These are phyloP conservation scores for Candida dendrica DNA, from an alignment of 805 yeast genomes.

Conservation along the genomic window DNA sequence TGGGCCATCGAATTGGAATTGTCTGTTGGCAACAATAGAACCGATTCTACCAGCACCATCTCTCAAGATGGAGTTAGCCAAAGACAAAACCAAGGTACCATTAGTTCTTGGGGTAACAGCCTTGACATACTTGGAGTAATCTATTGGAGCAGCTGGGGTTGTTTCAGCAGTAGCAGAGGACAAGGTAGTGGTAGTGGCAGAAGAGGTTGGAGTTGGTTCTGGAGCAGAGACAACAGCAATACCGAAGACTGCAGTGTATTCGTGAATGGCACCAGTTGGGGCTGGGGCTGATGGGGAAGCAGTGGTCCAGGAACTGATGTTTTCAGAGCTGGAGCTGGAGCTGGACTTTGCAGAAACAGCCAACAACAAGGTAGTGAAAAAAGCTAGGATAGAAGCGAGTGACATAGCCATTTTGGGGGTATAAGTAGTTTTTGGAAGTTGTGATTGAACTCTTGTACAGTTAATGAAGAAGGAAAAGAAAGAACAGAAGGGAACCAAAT, in stretches of 20 bases:
- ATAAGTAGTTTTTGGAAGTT: neutral
- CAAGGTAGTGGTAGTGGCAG: conserved; percentile 17
- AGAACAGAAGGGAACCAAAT: too few relatives aligned
- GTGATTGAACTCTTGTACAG: neutral
- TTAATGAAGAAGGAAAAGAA: too few relatives aligned
- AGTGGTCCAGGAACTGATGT: conserved; percentile 20
- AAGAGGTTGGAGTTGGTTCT: conserved; percentile 8
- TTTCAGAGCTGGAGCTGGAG: conserved; percentile 30
- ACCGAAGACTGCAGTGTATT: conserved; percentile 42
- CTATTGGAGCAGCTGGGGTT: conserved; percentile 15
- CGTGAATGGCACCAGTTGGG: conserved; percentile 27
- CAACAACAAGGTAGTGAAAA: neutral
- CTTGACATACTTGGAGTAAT: conserved; percentile 22
- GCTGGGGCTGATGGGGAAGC: conserved; percentile 29
- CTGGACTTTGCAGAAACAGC: conserved; percentile 20
- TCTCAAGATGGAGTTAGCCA: conserved; percentile 41
- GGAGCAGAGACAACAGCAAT: conserved; percentile 21
- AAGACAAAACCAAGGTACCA: conserved; percentile 36
- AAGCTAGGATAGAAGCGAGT: neutral
- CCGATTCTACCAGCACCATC: conserved; percentile 60
- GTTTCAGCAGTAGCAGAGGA: conserved; percentile 4
- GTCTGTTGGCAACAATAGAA: conserved; percentile 66
- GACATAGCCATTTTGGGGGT: neutral
- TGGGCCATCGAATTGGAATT: conserved; percentile 74
- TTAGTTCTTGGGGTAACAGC: conserved; percentile 40